Evolutionary conservation across 2,329 filamentous ascomycete genomes (phyloP).

Genomic region (Claviceps fusiformis): DNA sequence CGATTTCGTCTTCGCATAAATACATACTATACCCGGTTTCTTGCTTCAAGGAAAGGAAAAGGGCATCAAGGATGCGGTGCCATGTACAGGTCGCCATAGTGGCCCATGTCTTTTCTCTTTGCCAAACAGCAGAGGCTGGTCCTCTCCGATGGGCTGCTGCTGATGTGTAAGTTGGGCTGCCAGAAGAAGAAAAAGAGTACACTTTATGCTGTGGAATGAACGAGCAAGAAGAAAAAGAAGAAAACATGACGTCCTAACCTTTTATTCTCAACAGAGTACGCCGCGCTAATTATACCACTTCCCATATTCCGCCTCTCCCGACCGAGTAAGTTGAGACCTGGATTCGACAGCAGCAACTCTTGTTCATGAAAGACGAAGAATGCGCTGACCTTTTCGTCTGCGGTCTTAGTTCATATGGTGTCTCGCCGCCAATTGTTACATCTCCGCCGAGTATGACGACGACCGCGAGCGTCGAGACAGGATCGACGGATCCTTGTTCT

Average conservation of each 20-base stretch:
- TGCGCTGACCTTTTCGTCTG: neutral
- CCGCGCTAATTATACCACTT: constrained; percentile 7
- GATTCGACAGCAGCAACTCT: neutral
- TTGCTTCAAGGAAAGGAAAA: neutral
- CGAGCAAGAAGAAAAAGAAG: neutral
- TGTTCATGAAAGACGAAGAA: neutral
- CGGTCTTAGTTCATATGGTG: neutral
- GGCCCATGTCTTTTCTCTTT: constrained; percentile 16
- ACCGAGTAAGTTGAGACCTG: neutral
- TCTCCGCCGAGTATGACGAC: neutral
- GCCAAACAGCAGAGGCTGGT: constrained; percentile 20
- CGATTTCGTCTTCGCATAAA: neutral
- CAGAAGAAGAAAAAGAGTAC: neutral
- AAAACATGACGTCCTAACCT: neutral
- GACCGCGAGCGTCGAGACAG: neutral
- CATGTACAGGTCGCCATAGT: constrained; percentile 9
- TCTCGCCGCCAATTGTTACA: neutral
- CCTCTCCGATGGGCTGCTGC: constrained; percentile 20
- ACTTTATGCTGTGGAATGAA: neutral
- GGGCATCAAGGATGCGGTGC: constrained; percentile 1
- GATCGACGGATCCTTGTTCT: neutral
- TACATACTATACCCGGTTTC: neutral
- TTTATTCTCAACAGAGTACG: constrained; percentile 9
- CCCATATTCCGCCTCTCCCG: neutral
- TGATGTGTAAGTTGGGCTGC: constrained; percentile 15